Evolutionary conservation across 2,329 filamentous ascomycete species (phyloP), one percentile per base, ranked within the genome.

Genomic region (Hypoxylon sp.): DNA sequence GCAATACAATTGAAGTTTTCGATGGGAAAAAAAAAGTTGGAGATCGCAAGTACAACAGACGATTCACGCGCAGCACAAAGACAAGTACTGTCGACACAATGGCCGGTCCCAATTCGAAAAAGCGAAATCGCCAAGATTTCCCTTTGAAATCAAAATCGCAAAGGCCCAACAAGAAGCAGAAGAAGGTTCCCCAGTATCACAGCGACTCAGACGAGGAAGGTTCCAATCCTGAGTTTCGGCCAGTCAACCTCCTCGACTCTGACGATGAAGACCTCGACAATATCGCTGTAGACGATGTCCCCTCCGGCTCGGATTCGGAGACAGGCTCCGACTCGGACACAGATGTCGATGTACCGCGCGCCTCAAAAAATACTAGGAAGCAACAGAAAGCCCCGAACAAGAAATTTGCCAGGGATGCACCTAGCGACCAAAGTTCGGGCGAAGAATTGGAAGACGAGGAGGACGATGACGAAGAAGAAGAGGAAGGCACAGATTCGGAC

Each of bases 241-340:
- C 86, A 1, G 84, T 87, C 68, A 83, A 88, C 71, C 80, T 89
- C 14, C 81, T 88, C 55, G 86, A 88, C 75, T 88, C 86, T 4
- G 86, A 89, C 72, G 75, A 83, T n/a, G 86, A 88, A 61, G 85
- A 88, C 60, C 82, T 89, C 58, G 83, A 87, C 73, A 85, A 88
- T 71, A 83, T 84, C 46, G 77, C 78, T 5, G 85, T 84, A 17
- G 86, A 89, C 66, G 85, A 88, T 46, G 81, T 83, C 46, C 74
- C 77, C 6, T 78, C 73, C 2, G 73, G 64, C 6, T 75, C 74
- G 2, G 74, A 67, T 6, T 64, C 66, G 8, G 78, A 74, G 13
- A 82, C 81, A 0, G 82, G 78, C 11, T 78, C 80, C 2, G 79
- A 79, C 13, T 76, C 76, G 6, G 81, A 78, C 67, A 80, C 79